Evolutionary conservation across 306 rosid genomes (phyloP).

Genomic region (Castanea mollissima): DNA sequence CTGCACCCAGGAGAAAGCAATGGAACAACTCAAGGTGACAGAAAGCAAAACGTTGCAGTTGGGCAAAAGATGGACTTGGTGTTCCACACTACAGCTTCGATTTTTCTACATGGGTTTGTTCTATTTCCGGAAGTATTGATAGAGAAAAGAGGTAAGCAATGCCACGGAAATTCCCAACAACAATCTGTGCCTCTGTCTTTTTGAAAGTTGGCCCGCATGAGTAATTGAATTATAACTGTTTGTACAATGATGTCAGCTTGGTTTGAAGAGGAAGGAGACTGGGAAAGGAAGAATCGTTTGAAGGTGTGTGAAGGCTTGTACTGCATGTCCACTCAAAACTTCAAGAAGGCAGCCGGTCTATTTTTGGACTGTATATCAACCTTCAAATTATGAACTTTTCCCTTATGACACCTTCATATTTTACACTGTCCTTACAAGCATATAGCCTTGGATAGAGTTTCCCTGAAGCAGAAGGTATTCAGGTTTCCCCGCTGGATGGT

Average conservation of each 20-base stretch:
- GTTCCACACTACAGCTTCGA: constrained; percentile 76
- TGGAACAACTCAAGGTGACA: constrained; percentile 88
- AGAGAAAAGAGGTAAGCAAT: constrained; percentile 73
- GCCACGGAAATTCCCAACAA: constrained; percentile 3
- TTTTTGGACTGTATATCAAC: constrained; percentile 96
- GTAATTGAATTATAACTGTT: constrained; percentile 26
- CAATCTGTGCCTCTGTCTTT: not conserved
- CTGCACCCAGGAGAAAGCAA: constrained; percentile 68
- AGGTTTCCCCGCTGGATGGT: not conserved
- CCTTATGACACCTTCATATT: constrained; percentile 89
- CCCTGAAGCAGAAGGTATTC: constrained; percentile 82
- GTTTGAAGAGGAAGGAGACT: constrained; percentile 99
- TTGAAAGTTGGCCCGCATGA: constrained; percentile 10
- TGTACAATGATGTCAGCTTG: constrained; percentile 52
- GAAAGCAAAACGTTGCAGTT: constrained; percentile 96
- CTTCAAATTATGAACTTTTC: constrained; percentile 77
- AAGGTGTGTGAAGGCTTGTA: constrained; percentile 94
- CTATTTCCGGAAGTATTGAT: constrained; percentile 91
- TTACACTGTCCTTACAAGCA: constrained; percentile 89
- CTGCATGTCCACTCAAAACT: constrained; percentile 87
- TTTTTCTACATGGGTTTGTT: constrained; percentile 93
- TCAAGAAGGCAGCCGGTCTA: constrained; percentile 80
- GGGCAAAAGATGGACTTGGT: constrained; percentile 98
- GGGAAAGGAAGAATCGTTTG: constrained; percentile 96
- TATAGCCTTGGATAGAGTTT: constrained; percentile 93